Base-by-base conservation (phyloP, 805 yeast species). In the Wickerhamiella hasegawae region DNA sequence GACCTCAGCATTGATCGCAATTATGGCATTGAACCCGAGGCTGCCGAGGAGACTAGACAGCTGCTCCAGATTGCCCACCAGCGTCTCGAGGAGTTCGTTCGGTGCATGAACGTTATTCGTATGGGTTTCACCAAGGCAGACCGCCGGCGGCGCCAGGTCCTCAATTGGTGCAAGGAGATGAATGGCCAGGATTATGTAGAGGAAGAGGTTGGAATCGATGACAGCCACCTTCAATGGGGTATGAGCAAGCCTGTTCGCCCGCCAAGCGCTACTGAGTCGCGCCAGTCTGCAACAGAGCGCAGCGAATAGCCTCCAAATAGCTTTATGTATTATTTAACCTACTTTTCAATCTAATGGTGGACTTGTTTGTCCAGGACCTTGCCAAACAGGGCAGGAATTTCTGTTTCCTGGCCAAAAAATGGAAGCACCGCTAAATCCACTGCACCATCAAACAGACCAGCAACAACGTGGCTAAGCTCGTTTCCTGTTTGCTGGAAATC, bases 401-500 rank as follows among this genome's bases (percentile, higher is more conserved):
- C 4, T 14, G 24, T 18, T 31, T 31, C 18, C 5, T 12, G 31
- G 21, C 23, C 9, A 35, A 19, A 9, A 22, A 17, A 9, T 8
- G 11, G 3, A 12, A 11, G 5, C 23, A 76, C 69, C 8, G 68
- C 62, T 6, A 57, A 53, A 3, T 54, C 47, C 1, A 71, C 69
- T 0, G 73, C 69, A 9, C 65, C 66, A 19, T 68, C 73, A 47
- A 85, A 79, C 30, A 85, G 59, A 24, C 68, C 77, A 42, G 65
- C 64, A 21, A 90, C 79, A 17, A 83, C 48, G 2, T 46, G 60
- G 49, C 77, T 79, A 46, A 87, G 61, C 5, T 68, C 77, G 12
- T 60, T 69, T 14, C 98, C 98, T 0, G 97, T 90, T 57, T 90
- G 98, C 49, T 83, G 84, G 59, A 90, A 90, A 52, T 90, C 98